phyloP scores from a whole-genome alignment of 1,284 basidiomycete genomes.

The Cryptococcus wingfieldii region DNA sequence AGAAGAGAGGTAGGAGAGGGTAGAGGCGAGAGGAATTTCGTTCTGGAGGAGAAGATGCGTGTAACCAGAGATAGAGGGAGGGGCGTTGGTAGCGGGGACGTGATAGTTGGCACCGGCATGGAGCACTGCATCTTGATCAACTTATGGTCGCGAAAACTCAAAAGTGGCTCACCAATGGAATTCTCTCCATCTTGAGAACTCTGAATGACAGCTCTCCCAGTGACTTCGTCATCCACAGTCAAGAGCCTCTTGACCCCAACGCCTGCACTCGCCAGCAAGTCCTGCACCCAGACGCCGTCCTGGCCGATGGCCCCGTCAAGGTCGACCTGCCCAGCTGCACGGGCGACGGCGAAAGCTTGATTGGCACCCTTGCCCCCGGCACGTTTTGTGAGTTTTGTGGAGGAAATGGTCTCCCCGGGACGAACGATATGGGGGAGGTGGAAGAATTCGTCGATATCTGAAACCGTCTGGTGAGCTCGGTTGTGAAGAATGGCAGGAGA shows the following conservation, averaged over 20 bases:
- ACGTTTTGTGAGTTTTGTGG: slow-evolving; percentile 41
- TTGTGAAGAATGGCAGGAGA: background rate
- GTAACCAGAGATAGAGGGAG: slow-evolving; percentile 25
- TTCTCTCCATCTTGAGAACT: slow-evolving; percentile 50
- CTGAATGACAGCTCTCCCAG: slow-evolving; percentile 53
- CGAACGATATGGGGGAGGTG: slow-evolving; percentile 49
- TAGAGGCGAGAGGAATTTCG: slow-evolving; percentile 55
- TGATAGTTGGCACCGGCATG: slow-evolving; percentile 47
- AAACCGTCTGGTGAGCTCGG: background rate
- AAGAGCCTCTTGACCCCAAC: slow-evolving; percentile 37
- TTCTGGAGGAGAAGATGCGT: slow-evolving; percentile 57
- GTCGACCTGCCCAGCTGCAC: slow-evolving; percentile 44
- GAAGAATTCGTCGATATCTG: slow-evolving; percentile 51
- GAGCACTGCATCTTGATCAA: slow-evolving; percentile 34
- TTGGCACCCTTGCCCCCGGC: slow-evolving; percentile 55
- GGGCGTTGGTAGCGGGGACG: slow-evolving; percentile 14
- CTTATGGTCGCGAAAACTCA: slow-evolving; percentile 1
- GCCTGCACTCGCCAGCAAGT: slow-evolving; percentile 35
- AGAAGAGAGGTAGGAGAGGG: slow-evolving; percentile 46
- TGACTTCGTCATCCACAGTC: slow-evolving; percentile 38
- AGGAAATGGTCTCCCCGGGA: slow-evolving; percentile 52
- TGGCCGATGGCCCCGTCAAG: slow-evolving; percentile 46
- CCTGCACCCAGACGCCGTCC: slow-evolving; percentile 47
- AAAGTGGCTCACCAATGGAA: slow-evolving; percentile 45
- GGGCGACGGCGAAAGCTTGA: slow-evolving; percentile 49